Evolutionary conservation across 805 yeast species (phyloP).

Genomic region (Starmerella stellata): DNA sequence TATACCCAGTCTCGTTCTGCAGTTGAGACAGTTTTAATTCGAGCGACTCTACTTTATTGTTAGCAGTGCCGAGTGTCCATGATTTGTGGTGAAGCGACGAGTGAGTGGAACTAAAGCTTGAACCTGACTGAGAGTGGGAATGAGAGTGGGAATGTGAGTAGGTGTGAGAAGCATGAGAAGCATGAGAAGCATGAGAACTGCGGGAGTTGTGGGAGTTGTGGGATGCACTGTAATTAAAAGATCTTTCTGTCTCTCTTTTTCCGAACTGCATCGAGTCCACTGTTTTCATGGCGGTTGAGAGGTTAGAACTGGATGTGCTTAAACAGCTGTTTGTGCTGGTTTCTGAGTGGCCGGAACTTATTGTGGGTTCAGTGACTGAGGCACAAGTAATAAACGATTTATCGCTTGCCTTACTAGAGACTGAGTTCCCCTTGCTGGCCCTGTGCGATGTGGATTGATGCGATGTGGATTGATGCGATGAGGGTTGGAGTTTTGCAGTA

Average conservation of each 20-base stretch:
- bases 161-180: not conserved
- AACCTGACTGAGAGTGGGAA: no score
- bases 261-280: no score
- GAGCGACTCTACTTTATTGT: slow-evolving; percentile 1
- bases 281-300: not conserved
- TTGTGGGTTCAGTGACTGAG: not conserved
- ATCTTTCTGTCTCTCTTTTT: no score
- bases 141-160: no score
- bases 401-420: not conserved
- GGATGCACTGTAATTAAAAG: no score
- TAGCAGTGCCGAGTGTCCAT: slow-evolving; percentile 6
- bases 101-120: no score
- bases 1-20: slow-evolving; percentile 2
- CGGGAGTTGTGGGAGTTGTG: no score
- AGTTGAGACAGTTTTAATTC: slow-evolving; percentile 2
- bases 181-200: not conserved
- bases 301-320: not conserved
- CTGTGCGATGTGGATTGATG: not conserved
- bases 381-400: not conserved
- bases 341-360: not conserved
- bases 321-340: not conserved
- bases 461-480: not conserved
- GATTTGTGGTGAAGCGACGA: slow-evolving; percentile 1
- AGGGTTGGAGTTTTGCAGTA: not conserved
- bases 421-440: not conserved